Conservation (phyloP, 768 basidiomycete genomes). For the Tulasnella sp. region DNA sequence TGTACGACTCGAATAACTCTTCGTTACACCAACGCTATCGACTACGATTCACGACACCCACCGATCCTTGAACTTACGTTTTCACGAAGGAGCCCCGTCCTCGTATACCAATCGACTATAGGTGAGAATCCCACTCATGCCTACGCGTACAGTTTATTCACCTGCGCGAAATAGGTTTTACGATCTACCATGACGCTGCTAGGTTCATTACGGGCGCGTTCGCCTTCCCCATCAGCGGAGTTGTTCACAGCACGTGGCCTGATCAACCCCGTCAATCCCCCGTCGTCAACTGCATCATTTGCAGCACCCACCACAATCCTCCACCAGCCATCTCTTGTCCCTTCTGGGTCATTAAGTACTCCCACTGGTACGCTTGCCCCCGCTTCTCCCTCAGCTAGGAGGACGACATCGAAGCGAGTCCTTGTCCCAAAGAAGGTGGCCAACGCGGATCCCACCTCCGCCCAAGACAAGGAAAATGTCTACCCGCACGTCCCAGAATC, state of each 20-base stretch:
- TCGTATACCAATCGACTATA: too few relatives aligned
- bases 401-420: conserved; percentile 2
- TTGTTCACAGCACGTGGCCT: background rate
- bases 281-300: background rate
- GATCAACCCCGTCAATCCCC: background rate
- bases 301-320: background rate
- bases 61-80: too few relatives aligned
- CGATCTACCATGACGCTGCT: background rate
- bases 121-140: too few relatives aligned
- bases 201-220: conserved; percentile 1
- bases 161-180: too few relatives aligned
- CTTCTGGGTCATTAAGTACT: background rate
- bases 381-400: background rate
- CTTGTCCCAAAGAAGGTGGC: conserved; percentile 13
- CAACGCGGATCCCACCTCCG: too few relatives aligned
- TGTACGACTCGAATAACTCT: too few relatives aligned
- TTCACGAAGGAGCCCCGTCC: too few relatives aligned
- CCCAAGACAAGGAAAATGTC: background rate
- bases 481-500: background rate
- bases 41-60: too few relatives aligned
- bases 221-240: background rate
- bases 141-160: too few relatives aligned
- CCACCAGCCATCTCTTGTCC: background rate
- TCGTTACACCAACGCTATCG: too few relatives aligned
- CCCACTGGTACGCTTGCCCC: background rate